These are phyloP conservation scores for Ziziphus jujuba DNA, from an alignment of 306 rosid genomes.

Conservation along the genomic window DNA sequence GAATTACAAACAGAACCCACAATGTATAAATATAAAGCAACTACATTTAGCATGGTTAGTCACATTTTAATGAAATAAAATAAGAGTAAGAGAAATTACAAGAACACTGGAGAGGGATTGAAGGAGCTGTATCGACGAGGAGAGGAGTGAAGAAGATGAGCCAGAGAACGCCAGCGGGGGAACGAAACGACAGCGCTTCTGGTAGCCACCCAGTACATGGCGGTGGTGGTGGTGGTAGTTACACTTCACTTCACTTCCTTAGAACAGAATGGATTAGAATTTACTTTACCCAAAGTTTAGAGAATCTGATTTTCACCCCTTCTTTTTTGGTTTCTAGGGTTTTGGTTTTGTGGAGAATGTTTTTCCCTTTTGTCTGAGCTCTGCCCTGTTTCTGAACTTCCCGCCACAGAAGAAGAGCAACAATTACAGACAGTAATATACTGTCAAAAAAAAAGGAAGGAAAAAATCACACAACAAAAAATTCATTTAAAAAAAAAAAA, in stretches of 20 bases:
- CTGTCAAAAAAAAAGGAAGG: no score
- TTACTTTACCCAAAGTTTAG: background rate
- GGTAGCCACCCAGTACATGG: conserved; percentile 58
- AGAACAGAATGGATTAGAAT: background rate
- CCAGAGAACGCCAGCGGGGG: conserved; percentile 56
- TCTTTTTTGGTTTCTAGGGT: conserved; percentile 3
- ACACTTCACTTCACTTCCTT: background rate
- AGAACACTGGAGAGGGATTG: conserved; percentile 43
- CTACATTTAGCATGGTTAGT: background rate
- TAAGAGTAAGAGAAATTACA: conserved; percentile 40
- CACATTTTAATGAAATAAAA: background rate
- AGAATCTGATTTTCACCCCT: no score
- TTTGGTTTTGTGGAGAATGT: conserved; percentile 5
- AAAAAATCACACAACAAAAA: no score
- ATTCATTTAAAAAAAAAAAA: no score
- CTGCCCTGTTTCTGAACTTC: conserved; percentile 16
- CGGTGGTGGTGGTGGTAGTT: background rate
- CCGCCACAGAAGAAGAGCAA: conserved; percentile 18
- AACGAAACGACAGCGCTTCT: conserved; percentile 52
- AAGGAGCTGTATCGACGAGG: conserved; percentile 34
- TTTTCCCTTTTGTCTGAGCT: background rate
- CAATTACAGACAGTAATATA: no score
- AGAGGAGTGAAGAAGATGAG: conserved; percentile 43
- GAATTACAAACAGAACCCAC: background rate
- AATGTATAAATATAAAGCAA: background rate